Base-by-base conservation (phyloP, 352 stramenopile species). In the Globisporangium barbulae region DNA sequence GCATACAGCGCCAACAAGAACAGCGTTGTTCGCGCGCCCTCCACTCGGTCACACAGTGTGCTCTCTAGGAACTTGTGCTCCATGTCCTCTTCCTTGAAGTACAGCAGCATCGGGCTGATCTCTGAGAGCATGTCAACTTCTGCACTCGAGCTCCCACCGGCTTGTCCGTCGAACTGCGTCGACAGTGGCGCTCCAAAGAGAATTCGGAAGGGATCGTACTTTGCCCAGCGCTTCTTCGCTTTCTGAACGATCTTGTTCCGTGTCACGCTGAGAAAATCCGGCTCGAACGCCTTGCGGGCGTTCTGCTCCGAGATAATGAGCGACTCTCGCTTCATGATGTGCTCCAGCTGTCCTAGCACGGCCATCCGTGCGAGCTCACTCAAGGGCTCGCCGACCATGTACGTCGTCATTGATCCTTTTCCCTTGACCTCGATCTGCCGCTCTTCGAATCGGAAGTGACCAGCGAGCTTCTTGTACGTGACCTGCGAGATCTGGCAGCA, bases 351-450 rank as follows among this genome's bases (percentile, higher is more conserved):
- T 0, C 84, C 86, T 9, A 75, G 64, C 22, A 80, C 74, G 4
- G 81, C 77, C 70, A 85, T 74, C 7, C 79, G 70, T 0, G 84
- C 86, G 2, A 92, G 57, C 0, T 89, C 81, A 0, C 78, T 91
- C 0, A 91, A 41, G 0, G 87, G 85, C 22, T 90, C 80, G 5
- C 83, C 85, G 1, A 97, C 73, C 47, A 96, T 72, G 57, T 95
- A 96, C 9, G 85, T 90, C 0, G 75, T 94, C 83, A 96, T 91
- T 0, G 64, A 75, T 2, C 89, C 89, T 70, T 96, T 97, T 0
- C 88, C 85, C 65, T 97, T 97, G 7, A 88, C 86, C 53, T 95
- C 74, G 59, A 96, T 88, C 52, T 92, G 75, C 0, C 89, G 75
- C 30, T 91, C 80, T 56, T 94, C 79, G 65, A 93, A 95, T 9